A percentile compares a stretch with the other conserved stretches of the same genome.
Evolutionary conservation across 371 early-diverging fungal species (phyloP).

Genomic region (Mucor piriformis): DNA sequence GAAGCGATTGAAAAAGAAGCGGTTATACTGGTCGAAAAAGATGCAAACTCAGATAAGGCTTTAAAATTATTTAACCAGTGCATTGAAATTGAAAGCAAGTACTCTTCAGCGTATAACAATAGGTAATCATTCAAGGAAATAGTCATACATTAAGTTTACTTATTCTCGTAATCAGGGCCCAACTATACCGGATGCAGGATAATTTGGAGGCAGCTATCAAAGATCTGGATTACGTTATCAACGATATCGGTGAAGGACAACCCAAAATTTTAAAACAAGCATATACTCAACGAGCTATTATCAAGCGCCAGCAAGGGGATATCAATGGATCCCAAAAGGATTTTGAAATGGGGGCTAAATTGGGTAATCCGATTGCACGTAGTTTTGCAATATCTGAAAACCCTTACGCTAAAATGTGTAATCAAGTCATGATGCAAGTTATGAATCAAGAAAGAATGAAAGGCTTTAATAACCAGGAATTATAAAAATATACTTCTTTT

Average conservation of each 20-base stretch:
- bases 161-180: conserved; percentile 56
- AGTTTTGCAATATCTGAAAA: conserved; percentile 77
- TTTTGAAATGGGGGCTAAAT: conserved; percentile 75
- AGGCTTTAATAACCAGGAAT: not conserved
- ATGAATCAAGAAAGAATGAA: conserved; percentile 53
- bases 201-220: conserved; percentile 57
- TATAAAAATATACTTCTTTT: not conserved
- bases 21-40: conserved; percentile 48
- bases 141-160: not conserved
- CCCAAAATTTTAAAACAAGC: conserved; percentile 78
- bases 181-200: conserved; percentile 71
- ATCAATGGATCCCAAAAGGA: conserved; percentile 68
- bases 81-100: conserved; percentile 61
- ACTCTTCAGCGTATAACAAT: conserved; percentile 88
- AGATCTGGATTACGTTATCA: conserved; percentile 77
- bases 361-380: conserved; percentile 84
- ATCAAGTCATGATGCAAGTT: conserved; percentile 73
- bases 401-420: conserved; percentile 91
- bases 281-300: conserved; percentile 84
- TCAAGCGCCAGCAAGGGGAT: conserved; percentile 69
- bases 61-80: conserved; percentile 48
- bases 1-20: conserved; percentile 55
- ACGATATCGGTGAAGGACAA: conserved; percentile 56
- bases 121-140: conserved; percentile 44
- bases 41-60: conserved; percentile 49